A percentile compares a stretch with the other conserved stretches of the same genome.
phyloP scores from a whole-genome alignment of 1,284 basidiomycete species.

The Veloboletus limbatus region DNA sequence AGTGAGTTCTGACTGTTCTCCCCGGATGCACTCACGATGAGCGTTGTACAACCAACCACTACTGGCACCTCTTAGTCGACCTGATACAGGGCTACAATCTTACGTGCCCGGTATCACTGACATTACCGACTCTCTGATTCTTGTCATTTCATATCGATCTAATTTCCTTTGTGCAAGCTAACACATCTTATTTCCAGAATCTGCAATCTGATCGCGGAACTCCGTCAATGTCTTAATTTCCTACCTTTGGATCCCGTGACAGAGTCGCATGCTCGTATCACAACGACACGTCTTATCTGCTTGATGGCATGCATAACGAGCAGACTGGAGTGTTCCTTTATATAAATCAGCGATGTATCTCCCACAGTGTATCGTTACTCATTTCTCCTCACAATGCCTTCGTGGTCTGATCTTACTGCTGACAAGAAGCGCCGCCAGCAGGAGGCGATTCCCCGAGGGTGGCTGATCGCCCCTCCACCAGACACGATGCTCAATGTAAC shows the following conservation, averaged over 20 bases:
- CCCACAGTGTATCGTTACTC: neutral
- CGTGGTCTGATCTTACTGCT: constrained; percentile 43
- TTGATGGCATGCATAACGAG: constrained; percentile 1
- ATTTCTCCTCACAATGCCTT: constrained; percentile 15
- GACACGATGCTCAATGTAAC: constrained; percentile 41
- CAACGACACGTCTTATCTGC: constrained; percentile 12
- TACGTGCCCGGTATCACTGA: constrained; percentile 59
- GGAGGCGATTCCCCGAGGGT: constrained; percentile 47
- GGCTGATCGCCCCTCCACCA: constrained; percentile 40
- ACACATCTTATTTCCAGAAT: constrained; percentile 13
- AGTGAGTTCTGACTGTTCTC: constrained; percentile 20
- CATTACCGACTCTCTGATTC: constrained; percentile 78
- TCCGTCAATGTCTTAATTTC: neutral
- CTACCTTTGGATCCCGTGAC: constrained; percentile 8
- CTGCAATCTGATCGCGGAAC: neutral
- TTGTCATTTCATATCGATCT: constrained; percentile 17
- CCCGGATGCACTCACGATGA: constrained; percentile 52
- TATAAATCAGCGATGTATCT: constrained; percentile 10
- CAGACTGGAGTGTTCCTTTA: constrained; percentile 9
- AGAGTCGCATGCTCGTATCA: neutral
- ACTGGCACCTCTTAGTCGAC: constrained; percentile 90
- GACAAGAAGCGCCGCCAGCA: constrained; percentile 44
- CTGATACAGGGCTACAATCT: constrained; percentile 43
- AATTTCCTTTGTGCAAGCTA: constrained; percentile 15
- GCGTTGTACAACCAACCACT: constrained; percentile 69